Conservation (phyloP, 2,329 filamentous ascomycete genomes). For the Pleurostoma richardsiae region DNA sequence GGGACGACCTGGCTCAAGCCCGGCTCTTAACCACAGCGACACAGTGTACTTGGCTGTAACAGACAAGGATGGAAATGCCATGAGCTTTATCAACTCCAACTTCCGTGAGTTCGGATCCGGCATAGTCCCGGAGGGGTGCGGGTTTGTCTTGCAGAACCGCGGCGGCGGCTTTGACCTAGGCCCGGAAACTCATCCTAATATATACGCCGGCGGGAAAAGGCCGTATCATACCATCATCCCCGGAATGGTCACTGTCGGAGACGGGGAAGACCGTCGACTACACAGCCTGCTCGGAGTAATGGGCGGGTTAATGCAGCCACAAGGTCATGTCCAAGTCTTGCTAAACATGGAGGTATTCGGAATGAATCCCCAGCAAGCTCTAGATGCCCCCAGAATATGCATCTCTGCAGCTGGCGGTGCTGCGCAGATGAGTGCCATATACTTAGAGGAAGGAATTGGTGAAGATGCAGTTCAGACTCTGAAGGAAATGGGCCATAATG, state of each 20-base stretch:
- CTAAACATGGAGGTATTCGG: constrained; percentile 81
- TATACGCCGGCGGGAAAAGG: constrained; percentile 72
- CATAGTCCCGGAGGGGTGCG: constrained; percentile 79
- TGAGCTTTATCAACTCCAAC: constrained; percentile 92
- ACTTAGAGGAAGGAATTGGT: constrained; percentile 74
- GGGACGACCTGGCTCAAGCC: constrained; percentile 37
- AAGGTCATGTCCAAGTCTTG: constrained; percentile 87
- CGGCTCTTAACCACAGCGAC: constrained; percentile 67
- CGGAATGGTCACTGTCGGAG: constrained; percentile 66
- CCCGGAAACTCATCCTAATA: constrained; percentile 65
- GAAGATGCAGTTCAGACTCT: constrained; percentile 61
- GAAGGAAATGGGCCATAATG: constrained; percentile 63
- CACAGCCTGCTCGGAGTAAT: constrained; percentile 89
- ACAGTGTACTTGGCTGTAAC: constrained; percentile 90
- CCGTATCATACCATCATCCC: constrained; percentile 98
- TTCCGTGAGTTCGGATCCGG: constrained; percentile 79
- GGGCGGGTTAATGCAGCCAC: constrained; percentile 96
- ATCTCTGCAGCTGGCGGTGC: constrained; percentile 52
- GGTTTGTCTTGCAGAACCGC: constrained; percentile 88
- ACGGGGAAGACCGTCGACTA: constrained; percentile 62
- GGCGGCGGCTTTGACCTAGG: constrained; percentile 76
- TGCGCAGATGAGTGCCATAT: constrained; percentile 55
- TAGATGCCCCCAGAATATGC: constrained; percentile 83
- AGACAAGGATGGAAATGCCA: constrained; percentile 77
- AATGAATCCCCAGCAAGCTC: constrained; percentile 74